A percentile compares a stretch with the other conserved stretches of the same genome.
Conservation (phyloP, 1,284 basidiomycete species). For the Trametes polyzona region DNA sequence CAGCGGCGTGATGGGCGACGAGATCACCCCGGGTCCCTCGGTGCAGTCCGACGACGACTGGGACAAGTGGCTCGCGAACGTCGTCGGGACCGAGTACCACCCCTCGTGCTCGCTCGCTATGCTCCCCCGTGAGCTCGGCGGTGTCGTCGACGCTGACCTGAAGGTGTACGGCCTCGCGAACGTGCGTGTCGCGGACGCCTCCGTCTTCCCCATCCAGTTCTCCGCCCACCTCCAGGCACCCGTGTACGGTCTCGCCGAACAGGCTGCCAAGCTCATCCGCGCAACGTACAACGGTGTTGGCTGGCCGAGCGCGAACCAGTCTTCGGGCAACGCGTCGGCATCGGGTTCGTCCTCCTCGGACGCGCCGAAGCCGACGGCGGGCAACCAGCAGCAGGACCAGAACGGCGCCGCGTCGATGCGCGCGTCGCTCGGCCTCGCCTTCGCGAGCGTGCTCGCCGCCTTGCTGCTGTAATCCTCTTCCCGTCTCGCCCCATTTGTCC, state of each 20-base stretch:
- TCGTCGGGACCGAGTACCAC: conserved; percentile 54
- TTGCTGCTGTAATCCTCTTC: conserved; percentile 6
- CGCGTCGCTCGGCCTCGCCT: conserved; percentile 8
- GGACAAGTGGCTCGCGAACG: conserved; percentile 48
- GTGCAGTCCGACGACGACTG: conserved; percentile 49
- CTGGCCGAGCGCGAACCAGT: conserved; percentile 24
- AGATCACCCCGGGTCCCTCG: conserved; percentile 44
- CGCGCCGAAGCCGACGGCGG: not conserved
- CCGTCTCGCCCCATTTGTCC: too few species aligned
- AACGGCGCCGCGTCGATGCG: conserved; percentile 9
- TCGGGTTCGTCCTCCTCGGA: not conserved
- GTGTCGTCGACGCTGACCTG: conserved; percentile 67
- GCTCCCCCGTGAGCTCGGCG: conserved; percentile 62
- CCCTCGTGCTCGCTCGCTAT: conserved; percentile 66
- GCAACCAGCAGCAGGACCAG: not conserved
- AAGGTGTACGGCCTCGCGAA: conserved; percentile 60
- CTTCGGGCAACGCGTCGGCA: conserved; percentile 1
- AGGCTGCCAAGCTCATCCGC: conserved; percentile 65
- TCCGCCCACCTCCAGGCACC: conserved; percentile 57
- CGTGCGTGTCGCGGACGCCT: conserved; percentile 35
- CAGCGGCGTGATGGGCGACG: conserved; percentile 38
- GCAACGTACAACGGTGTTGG: conserved; percentile 43
- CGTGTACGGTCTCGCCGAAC: conserved; percentile 74
- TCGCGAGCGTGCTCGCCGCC: conserved; percentile 10
- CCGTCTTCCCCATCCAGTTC: conserved; percentile 57